Percentiles rank a stretch among this genome's conserved stretches.
Conservation (phyloP, 768 basidiomycete species). For the Mycena albidolilacea region DNA sequence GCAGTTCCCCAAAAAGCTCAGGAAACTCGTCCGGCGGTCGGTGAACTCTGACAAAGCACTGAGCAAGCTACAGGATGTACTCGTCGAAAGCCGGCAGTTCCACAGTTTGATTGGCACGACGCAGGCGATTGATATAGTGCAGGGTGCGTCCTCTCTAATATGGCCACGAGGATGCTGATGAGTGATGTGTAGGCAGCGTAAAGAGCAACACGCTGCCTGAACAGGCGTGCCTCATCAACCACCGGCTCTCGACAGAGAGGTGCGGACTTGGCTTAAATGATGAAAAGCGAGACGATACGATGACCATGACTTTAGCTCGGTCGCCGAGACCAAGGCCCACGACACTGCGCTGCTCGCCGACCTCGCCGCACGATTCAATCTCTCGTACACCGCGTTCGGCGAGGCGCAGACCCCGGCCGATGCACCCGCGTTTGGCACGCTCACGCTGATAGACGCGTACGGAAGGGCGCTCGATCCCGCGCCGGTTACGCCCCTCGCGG, state of each 20-base stretch:
- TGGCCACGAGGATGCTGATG: no score
- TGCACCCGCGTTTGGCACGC: slow-evolving; percentile 57
- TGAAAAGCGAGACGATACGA: not conserved
- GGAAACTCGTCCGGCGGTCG: slow-evolving; percentile 63
- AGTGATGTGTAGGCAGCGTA: slow-evolving; percentile 61
- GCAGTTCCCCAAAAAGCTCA: slow-evolving; percentile 63
- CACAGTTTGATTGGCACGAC: slow-evolving; percentile 76
- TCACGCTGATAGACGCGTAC: slow-evolving; percentile 68
- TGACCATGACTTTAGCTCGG: slow-evolving; percentile 47
- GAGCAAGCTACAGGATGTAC: slow-evolving; percentile 62
- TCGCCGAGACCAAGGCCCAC: slow-evolving; percentile 60
- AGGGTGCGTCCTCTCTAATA: slow-evolving; percentile 33
- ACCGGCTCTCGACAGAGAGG: slow-evolving; percentile 78
- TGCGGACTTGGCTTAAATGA: slow-evolving; percentile 38
- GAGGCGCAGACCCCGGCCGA: slow-evolving; percentile 50
- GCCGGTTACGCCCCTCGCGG: slow-evolving; percentile 67
- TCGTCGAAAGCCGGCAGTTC: slow-evolving; percentile 55
- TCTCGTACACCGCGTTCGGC: slow-evolving; percentile 75
- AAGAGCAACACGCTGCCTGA: slow-evolving; percentile 89
- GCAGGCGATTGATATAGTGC: slow-evolving; percentile 81
- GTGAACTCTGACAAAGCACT: slow-evolving; percentile 66
- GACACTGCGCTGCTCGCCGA: slow-evolving; percentile 61
- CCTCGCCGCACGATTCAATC: slow-evolving; percentile 67
- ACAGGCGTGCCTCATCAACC: slow-evolving; percentile 76
- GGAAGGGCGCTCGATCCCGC: slow-evolving; percentile 74